Evolutionary conservation across 768 basidiomycete species (phyloP), one percentile per base, ranked within the genome.

Genomic region (Tylopilus cervinicoccineus): DNA sequence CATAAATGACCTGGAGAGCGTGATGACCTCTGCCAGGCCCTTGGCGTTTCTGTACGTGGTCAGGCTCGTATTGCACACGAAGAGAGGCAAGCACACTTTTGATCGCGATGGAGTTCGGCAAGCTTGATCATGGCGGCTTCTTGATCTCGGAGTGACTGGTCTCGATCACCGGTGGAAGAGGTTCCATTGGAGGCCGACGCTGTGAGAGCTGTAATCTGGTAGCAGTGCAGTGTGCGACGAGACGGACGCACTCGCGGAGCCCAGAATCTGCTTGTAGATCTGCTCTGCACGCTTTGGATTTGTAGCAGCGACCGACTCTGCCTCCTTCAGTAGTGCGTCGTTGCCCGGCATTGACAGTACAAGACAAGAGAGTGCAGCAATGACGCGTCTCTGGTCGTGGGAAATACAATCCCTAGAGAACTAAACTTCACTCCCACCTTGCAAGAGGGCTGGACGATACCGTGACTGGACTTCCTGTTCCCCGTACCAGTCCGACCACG

Each of bases 21-120:
- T 87, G 47, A 96, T 89, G 31, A 95, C 84, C 46, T 92, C 80
- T 10, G 93, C 90, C 3, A 98, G 76, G 16, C 88, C 88, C 52
- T 83, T 67, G 17, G 89, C 84, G 72, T 97, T 88, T 60, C 93
- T 96, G 55, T 19, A 20, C 45, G 24, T 16, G 12, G 42, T 56
- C 37, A 50, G 41, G 37, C 26, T 41, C n/a, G 29, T 8, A 11
- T 36, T 8, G 43, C 31, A 27, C 5, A 16, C 41, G 12, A 47
- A 17, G 5, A 17, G 36, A 17, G 17, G 26, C 32, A 32, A 0
- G 31, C 17, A 72, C 43, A 93, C 92, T 81, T 83, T 65, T 90
- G 80, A 66, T 93, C 89, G 40, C 89, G 76, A 65, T 95, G 90
- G 10, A 94, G 76, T 63, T 87, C 83, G 2, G 90, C 93, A 2